phyloP scores from a whole-genome alignment of 805 yeast species.

The Metschnikowia dekortorum region DNA sequence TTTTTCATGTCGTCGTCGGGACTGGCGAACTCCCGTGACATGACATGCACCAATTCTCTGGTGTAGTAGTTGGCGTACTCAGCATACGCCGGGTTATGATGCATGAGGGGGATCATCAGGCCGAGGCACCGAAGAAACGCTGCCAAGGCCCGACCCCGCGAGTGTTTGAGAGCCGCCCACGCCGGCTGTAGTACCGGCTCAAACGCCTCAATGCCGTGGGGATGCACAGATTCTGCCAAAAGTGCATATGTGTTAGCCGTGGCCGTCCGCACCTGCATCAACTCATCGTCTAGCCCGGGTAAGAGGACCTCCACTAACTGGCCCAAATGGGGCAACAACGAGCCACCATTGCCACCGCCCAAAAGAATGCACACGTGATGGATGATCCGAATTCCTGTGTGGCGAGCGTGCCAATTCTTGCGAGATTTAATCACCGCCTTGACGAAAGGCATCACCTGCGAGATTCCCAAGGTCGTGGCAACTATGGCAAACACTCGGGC shows the following conservation, averaged over 20 bases:
- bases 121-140: conserved; percentile 77
- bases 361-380: conserved; percentile 68
- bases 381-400: conserved; percentile 72
- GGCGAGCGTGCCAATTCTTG: conserved; percentile 77
- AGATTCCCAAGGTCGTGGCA: conserved; percentile 74
- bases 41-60: conserved; percentile 61
- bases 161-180: conserved; percentile 74
- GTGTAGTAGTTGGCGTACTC: conserved; percentile 80
- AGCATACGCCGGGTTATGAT: conserved; percentile 42
- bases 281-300: conserved; percentile 62
- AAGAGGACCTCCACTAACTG: conserved; percentile 59
- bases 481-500: conserved; percentile 81
- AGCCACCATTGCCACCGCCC: conserved; percentile 50
- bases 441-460: conserved; percentile 69
- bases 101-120: conserved; percentile 79
- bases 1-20: conserved; percentile 87
- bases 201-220: conserved; percentile 88
- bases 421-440: conserved; percentile 74
- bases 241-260: conserved; percentile 70
- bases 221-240: conserved; percentile 76
- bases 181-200: conserved; percentile 68
- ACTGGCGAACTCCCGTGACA: conserved; percentile 67
- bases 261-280: conserved; percentile 58
- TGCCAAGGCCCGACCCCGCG: conserved; percentile 74
- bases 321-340: conserved; percentile 65